phyloP scores from a whole-genome alignment of 306 rosid species.

The Amphicarpaea edgeworthii region DNA sequence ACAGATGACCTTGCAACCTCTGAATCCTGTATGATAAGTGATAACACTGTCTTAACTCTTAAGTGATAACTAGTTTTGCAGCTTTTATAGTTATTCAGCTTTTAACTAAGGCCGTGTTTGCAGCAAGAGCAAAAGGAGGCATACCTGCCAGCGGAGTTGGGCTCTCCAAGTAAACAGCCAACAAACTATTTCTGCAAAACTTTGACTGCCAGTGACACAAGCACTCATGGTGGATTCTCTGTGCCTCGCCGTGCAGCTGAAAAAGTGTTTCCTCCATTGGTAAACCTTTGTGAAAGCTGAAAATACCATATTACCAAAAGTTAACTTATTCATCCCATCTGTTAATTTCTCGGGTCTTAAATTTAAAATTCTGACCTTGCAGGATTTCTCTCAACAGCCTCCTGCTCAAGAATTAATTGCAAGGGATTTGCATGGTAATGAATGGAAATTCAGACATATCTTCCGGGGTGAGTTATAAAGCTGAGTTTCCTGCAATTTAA shows the following conservation, averaged over 20 bases:
- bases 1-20: constrained; percentile 95
- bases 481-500: constrained; percentile 2
- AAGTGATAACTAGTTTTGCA: constrained; percentile 10
- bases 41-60: constrained; percentile 15
- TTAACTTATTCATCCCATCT: not conserved
- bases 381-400: constrained; percentile 97
- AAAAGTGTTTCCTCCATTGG: constrained; percentile 98
- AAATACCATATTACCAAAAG: not conserved
- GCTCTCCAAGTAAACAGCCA: constrained; percentile 89
- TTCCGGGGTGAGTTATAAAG: constrained; percentile 81
- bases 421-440: constrained; percentile 93
- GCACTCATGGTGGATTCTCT: constrained; percentile 98
- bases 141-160: constrained; percentile 89
- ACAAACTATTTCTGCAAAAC: constrained; percentile 96
- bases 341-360: constrained; percentile 15
- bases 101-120: constrained; percentile 41
- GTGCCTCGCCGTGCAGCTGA: constrained; percentile 99
- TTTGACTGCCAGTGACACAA: constrained; percentile 98
- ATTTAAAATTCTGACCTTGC: constrained; percentile 36
- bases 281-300: constrained; percentile 49
- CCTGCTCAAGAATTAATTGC: constrained; percentile 97
- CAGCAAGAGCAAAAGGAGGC: constrained; percentile 98
- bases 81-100: constrained; percentile 25
- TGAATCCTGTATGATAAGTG: constrained; percentile 74
- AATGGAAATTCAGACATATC: constrained; percentile 98